Conservation (phyloP, 257 asterid species). For the Capsicum chinense region DNA sequence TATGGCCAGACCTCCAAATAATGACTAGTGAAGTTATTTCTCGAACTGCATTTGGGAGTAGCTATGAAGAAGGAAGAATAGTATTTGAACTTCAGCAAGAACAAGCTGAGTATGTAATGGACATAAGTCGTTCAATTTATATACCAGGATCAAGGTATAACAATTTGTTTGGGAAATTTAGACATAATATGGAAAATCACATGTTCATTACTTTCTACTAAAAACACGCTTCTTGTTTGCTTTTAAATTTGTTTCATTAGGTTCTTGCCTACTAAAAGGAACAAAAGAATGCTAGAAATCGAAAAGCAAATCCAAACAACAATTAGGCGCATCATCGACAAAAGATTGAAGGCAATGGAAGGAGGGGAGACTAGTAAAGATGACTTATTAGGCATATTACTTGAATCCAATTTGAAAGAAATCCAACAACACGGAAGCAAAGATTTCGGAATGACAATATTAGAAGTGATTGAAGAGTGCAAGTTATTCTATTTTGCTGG, state of each 20-base stretch:
- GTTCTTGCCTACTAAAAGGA: slow-evolving; percentile 52
- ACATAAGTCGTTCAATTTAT: slow-evolving; percentile 34
- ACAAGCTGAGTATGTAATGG: slow-evolving; percentile 42
- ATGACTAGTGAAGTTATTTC: slow-evolving; percentile 49
- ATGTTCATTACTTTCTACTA: neutral
- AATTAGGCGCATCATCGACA: slow-evolving; percentile 40
- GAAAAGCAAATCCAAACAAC: slow-evolving; percentile 33
- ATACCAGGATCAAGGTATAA: slow-evolving; percentile 55
- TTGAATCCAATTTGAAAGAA: slow-evolving; percentile 52
- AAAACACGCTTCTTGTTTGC: neutral
- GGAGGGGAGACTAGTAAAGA: slow-evolving; percentile 43
- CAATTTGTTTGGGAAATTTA: neutral
- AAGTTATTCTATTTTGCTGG: slow-evolving; percentile 58
- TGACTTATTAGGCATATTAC: slow-evolving; percentile 49
- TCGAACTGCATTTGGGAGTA: slow-evolving; percentile 59
- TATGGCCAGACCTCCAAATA: slow-evolving; percentile 51
- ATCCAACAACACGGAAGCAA: slow-evolving; percentile 41
- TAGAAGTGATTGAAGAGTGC: slow-evolving; percentile 55
- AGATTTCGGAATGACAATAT: slow-evolving; percentile 44
- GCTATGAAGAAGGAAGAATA: slow-evolving; percentile 53
- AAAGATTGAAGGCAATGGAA: slow-evolving; percentile 42
- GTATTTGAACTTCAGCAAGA: slow-evolving; percentile 51
- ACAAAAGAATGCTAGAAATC: slow-evolving; percentile 47
- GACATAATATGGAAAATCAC: neutral
- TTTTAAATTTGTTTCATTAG: slow-evolving; percentile 26